Base-by-base conservation (phyloP, 371 early-diverging fungal species). In the Apophysomyces elegans region DNA sequence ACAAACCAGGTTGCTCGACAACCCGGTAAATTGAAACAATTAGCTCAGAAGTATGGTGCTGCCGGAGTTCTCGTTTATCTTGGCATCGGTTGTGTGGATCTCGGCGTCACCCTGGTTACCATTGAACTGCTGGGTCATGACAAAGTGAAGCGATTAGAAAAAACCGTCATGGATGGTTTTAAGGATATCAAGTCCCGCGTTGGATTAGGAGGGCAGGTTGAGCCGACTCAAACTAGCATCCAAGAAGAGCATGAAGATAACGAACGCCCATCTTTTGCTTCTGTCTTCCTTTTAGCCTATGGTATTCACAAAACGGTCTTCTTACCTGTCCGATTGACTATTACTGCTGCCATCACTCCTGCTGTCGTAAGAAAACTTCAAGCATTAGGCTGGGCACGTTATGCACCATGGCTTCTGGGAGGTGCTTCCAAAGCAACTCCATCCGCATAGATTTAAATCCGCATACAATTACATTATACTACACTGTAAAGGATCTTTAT, bases 281-380 rank as follows among this genome's bases (percentile, higher is more conserved):
- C 79, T n/a, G 69, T 83, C 14, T 78, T 83, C 39, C 60, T 80
- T 8, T 59, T 83, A 36, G 79, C 80, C 0, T 83, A 83, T 54
- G 77, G 76, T n/a, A 83, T 83, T 35, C 84, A 80, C 63, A 83
- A 83, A 61, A 83, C 84, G 0, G 37, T 79, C 21, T 60, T 83
- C n/a, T 57, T 83, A 16, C 84, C 84, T 58, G 65, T 83, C 18
- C 69, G 84, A 62, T 50, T 83, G 11, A 73, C 75, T 1, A 57
- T 77, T n/a, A 83, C 84, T 32, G 78, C 84, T 41, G 74, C 73
- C 9, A 72, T 83, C 41, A 83, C 80, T 9, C 84, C 80, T 9
- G 74, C 76, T 13, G 58, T 80, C 61, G 80, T 80, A 1, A 74
- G 76, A 35, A 80, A 77, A 62, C 32, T 80, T 18, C 80, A 80